phyloP scores from a whole-genome alignment of 1,139 yeast species.

The Geotrichum candidum region DNA sequence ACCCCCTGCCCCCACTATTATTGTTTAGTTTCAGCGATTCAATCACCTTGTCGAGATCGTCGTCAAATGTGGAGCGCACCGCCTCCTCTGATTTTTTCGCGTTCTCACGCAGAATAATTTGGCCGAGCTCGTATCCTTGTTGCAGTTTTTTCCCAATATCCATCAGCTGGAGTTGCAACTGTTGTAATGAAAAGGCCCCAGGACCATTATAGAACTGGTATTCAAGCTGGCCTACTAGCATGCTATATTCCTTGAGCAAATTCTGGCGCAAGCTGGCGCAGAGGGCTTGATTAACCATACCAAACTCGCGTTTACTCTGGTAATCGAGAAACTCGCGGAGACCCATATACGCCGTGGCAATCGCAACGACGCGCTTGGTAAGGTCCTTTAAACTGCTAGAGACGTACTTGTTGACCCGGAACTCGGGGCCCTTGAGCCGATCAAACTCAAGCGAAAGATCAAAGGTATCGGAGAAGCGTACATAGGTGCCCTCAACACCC shows the following conservation, averaged over 20 bases:
- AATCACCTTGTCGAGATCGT: constrained; percentile 31
- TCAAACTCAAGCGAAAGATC: constrained; percentile 40
- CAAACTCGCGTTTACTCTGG: constrained; percentile 53
- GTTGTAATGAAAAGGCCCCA: constrained; percentile 43
- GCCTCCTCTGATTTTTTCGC: constrained; percentile 26
- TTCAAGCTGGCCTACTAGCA: constrained; percentile 49
- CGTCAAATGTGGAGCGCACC: constrained; percentile 16
- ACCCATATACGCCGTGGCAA: constrained; percentile 59
- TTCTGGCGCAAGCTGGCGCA: constrained; percentile 52
- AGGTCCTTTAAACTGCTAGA: constrained; percentile 71
- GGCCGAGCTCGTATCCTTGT: constrained; percentile 55
- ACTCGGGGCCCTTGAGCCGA: constrained; percentile 65
- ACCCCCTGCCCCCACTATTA: constrained; percentile 21
- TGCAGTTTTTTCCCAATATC: constrained; percentile 40
- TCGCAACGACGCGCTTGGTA: constrained; percentile 53
- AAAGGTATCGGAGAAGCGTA: constrained; percentile 60
- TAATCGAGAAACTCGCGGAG: constrained; percentile 50
- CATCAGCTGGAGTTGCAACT: constrained; percentile 41
- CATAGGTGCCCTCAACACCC: constrained; percentile 77
- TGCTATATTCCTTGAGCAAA: constrained; percentile 46
- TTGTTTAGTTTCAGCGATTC: constrained; percentile 28
- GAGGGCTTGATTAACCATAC: constrained; percentile 68
- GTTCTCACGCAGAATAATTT: constrained; percentile 40
- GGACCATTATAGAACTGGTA: constrained; percentile 43
- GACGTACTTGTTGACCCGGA: constrained; percentile 60